A percentile compares a stretch with the other conserved stretches of the same genome.
phyloP scores from a whole-genome alignment of 257 asterid species.

The Solanum pinnatisectum region DNA sequence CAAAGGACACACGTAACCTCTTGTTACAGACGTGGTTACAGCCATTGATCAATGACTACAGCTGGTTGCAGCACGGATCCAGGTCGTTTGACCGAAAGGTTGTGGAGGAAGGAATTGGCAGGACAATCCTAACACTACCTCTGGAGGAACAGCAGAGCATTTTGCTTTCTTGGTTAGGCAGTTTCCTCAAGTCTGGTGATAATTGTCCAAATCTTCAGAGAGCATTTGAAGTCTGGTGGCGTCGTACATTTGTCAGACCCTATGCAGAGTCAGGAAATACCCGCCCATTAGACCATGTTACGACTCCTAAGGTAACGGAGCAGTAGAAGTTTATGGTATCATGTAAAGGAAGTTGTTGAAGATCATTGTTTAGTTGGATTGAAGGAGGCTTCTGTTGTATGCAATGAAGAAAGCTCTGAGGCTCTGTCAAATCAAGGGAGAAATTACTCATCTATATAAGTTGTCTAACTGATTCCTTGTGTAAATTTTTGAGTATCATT shows the following conservation, averaged over 20 bases:
- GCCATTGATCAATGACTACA: slow-evolving; percentile 73
- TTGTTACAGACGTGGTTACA: slow-evolving; percentile 72
- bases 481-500: not conserved
- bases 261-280: slow-evolving; percentile 29
- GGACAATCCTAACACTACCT: slow-evolving; percentile 80
- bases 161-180: slow-evolving; percentile 68
- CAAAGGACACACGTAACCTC: slow-evolving; percentile 58
- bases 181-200: slow-evolving; percentile 73
- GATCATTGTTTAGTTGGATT: not conserved
- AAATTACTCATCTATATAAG: not conserved
- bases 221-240: slow-evolving; percentile 99
- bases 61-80: slow-evolving; percentile 78
- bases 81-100: slow-evolving; percentile 71
- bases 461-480: not conserved
- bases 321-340: not conserved
- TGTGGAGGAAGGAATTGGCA: slow-evolving; percentile 92
- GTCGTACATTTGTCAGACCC: slow-evolving; percentile 74
- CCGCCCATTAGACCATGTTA: not conserved
- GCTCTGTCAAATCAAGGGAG: not conserved
- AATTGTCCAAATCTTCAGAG: slow-evolving; percentile 80
- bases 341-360: not conserved
- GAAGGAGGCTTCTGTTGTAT: not conserved
- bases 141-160: slow-evolving; percentile 83
- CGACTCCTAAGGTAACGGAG: not conserved
- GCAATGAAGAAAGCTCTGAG: not conserved